phyloP scores from a whole-genome alignment of 139 green algal species.

The Tetradesmus obliquus region DNA sequence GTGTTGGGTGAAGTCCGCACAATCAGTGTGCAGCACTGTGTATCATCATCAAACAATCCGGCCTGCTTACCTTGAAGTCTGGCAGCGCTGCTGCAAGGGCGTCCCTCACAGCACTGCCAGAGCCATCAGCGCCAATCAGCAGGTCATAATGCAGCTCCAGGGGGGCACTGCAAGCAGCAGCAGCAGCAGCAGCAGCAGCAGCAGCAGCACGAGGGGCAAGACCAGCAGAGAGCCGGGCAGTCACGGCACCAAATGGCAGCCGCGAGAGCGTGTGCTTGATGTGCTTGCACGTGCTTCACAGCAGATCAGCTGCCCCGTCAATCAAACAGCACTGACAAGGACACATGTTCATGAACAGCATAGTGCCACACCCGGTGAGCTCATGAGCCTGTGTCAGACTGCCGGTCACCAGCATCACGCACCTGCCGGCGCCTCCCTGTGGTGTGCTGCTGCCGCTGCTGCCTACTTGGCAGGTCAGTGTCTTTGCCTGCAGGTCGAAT shows the following conservation, averaged over 20 bases:
- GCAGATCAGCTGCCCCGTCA: no score
- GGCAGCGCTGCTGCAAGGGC: background rate
- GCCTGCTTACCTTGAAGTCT: slow-evolving; percentile 1
- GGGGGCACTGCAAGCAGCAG: background rate
- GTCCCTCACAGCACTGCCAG: slow-evolving; percentile 13
- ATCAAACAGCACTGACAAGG: no score
- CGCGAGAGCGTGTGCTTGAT: no score
- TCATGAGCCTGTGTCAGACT: no score
- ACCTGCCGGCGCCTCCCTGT: background rate
- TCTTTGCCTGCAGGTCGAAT: slow-evolving; percentile 1
- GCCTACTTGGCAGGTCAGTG: background rate
- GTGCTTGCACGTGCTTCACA: no score
- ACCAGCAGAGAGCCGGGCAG: no score
- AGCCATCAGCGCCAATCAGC: slow-evolving; percentile 37
- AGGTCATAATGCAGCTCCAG: slow-evolving; percentile 23
- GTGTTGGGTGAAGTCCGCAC: background rate
- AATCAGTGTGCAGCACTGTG: background rate
- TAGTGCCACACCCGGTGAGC: no score
- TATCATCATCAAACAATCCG: no score
- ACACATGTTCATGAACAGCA: no score
- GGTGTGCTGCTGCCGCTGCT: background rate
- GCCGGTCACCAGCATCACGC: background rate
- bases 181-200: slow-evolving; percentile 15
- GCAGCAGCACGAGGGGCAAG: background rate
- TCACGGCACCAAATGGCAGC: no score